A percentile compares a stretch with the other conserved stretches of the same genome.
These are phyloP conservation scores for Ophiostoma tasmaniense DNA, from an alignment of 2,329 filamentous ascomycete genomes.

Conservation along the genomic window DNA sequence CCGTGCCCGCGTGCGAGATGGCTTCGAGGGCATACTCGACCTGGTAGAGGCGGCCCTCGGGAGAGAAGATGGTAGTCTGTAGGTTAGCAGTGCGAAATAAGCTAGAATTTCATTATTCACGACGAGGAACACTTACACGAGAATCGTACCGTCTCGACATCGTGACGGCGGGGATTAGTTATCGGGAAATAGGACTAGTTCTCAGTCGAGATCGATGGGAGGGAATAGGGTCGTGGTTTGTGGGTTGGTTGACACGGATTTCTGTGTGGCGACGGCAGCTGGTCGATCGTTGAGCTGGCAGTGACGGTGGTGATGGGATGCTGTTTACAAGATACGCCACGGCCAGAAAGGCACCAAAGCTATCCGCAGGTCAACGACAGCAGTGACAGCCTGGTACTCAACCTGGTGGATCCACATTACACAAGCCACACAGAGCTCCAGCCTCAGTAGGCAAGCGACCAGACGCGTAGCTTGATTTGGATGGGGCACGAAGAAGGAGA, in stretches of 20 bases:
- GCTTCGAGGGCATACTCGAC: conserved; percentile 99
- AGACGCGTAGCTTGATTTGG: conserved; percentile 19
- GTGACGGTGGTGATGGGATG: conserved; percentile 1
- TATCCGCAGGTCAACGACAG: conserved; percentile 10
- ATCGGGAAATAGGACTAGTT: background rate
- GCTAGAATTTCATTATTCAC: background rate
- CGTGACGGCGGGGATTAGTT: conserved; percentile 20
- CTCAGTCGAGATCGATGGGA: background rate
- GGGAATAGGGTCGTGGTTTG: background rate
- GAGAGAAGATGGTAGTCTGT: conserved; percentile 98
- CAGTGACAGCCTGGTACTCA: conserved; percentile 12
- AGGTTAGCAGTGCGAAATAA: background rate
- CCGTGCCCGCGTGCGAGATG: conserved; percentile 96
- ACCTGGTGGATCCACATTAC: background rate
- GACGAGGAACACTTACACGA: conserved; percentile 53
- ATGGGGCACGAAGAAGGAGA: background rate
- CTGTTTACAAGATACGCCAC: background rate
- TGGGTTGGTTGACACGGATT: background rate
- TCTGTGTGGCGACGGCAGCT: background rate
- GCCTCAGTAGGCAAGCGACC: conserved; percentile 34
- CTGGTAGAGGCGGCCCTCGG: conserved; percentile 95
- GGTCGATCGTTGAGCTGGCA: background rate
- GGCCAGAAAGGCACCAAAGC: background rate
- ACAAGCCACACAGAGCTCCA: conserved; percentile 27
- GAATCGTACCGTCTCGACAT: conserved; percentile 99